Evolutionary conservation across 495 filamentous ascomycete genomes (phyloP).

Genomic region (Geopyxis carbonaria): DNA sequence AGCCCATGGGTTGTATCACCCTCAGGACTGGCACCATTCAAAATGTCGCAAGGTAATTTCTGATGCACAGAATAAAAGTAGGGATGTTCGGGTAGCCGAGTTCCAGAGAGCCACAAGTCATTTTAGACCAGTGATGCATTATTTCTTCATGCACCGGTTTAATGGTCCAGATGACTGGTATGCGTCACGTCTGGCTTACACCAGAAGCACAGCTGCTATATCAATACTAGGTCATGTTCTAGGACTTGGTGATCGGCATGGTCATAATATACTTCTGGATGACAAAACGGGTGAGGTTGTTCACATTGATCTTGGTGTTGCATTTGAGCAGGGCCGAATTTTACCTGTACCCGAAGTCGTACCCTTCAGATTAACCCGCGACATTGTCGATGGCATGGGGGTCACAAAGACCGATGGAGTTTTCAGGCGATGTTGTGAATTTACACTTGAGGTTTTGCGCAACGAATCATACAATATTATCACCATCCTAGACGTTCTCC

Average conservation of each 20-base stretch:
- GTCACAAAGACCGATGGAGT: conserved; percentile 90
- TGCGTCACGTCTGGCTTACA: conserved; percentile 67
- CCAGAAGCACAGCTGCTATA: conserved; percentile 77
- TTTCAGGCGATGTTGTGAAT: conserved; percentile 91
- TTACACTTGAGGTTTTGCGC: conserved; percentile 81
- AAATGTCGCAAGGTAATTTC: conserved; percentile 61
- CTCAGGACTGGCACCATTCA: conserved; percentile 59
- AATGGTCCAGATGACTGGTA: conserved; percentile 95
- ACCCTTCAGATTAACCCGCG: conserved; percentile 84
- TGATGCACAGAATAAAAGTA: conserved; percentile 47
- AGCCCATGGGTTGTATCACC: conserved; percentile 71
- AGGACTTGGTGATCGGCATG: conserved; percentile 88
- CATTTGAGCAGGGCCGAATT: conserved; percentile 88
- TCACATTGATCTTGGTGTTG: conserved; percentile 90
- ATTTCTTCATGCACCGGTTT: conserved; percentile 94
- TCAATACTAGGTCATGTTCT: conserved; percentile 89
- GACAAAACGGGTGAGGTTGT: conserved; percentile 80
- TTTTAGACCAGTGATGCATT: conserved; percentile 87
- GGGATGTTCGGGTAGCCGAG: conserved; percentile 50
- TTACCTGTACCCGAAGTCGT: conserved; percentile 88
- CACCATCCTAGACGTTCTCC: conserved; percentile 88
- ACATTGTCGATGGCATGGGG: conserved; percentile 93
- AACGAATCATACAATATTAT: conserved; percentile 89
- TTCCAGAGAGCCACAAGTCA: conserved; percentile 58
- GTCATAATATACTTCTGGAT: conserved; percentile 90